A percentile compares a stretch with the other conserved stretches of the same genome.
Evolutionary conservation across 2,329 filamentous ascomycete genomes (phyloP).

Genomic region (Tympanopsis confertula): DNA sequence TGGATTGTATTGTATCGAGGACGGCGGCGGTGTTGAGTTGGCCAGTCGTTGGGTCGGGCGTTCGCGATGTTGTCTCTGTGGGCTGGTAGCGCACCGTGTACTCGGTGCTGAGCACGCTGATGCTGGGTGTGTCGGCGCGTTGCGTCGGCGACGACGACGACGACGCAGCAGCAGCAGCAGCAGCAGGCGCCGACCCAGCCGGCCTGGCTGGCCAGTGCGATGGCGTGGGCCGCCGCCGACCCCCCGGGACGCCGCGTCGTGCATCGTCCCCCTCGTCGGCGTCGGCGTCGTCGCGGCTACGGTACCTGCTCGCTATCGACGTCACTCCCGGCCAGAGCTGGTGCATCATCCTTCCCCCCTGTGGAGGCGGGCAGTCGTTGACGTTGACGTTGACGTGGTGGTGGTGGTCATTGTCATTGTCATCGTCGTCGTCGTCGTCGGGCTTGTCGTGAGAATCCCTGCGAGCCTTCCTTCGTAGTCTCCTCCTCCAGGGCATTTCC

Average conservation of each 20-base stretch:
- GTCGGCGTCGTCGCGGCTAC: constrained; percentile 13
- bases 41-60: no score
- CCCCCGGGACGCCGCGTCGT: constrained; percentile 1
- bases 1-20: no score
- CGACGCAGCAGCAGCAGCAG: no score
- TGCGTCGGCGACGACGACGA: no score
- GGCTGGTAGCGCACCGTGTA: constrained; percentile 52
- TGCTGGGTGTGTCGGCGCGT: not conserved
- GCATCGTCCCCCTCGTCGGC: constrained; percentile 6
- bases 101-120: constrained; percentile 34
- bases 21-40: no score
- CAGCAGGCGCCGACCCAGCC: no score
- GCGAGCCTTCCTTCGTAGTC: constrained; percentile 14
- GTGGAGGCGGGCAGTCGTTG: constrained; percentile 8
- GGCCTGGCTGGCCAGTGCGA: no score
- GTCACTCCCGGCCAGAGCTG: constrained; percentile 30
- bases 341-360: constrained; percentile 17
- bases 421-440: constrained; percentile 15
- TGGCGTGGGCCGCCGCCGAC: not conserved
- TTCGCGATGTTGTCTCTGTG: constrained; percentile 35
- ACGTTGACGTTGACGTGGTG: no score
- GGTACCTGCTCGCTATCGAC: constrained; percentile 25
- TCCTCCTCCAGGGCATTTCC: constrained; percentile 34
- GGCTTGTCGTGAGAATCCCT: constrained; percentile 18
- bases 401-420: no score